Conservation (phyloP, 228 moss, liverwort and hornwort species). For the Sphagnum magellanicum region DNA sequence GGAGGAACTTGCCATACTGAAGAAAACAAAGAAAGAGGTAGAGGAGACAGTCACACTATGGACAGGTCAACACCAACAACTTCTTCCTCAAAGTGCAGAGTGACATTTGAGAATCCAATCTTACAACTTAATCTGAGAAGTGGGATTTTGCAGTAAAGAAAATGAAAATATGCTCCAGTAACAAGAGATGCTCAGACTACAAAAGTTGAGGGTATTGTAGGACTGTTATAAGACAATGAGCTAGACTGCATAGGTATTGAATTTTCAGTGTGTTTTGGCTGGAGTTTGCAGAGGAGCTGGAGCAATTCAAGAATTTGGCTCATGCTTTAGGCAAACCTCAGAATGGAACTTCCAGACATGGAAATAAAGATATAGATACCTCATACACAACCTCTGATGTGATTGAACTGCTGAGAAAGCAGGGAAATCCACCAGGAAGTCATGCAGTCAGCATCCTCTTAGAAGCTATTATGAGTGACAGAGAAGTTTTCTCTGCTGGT, state of each 20-base stretch:
- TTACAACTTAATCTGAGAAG: not conserved
- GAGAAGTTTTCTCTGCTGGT: constrained; percentile 25
- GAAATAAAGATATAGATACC: not conserved
- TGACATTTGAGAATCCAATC: not conserved
- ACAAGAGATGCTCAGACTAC: not conserved
- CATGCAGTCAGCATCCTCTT: constrained; percentile 38
- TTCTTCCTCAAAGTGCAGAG: not conserved
- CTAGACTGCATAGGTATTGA: not conserved
- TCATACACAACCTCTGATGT: constrained; percentile 21
- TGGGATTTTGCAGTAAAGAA: constrained; percentile 4
- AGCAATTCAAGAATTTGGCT: constrained; percentile 17
- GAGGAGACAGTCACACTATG: constrained; percentile 37
- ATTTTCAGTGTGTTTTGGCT: constrained; percentile 2
- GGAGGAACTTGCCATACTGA: constrained; percentile 36
- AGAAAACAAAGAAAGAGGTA: constrained; percentile 34
- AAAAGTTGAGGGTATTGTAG: not conserved
- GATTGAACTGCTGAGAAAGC: constrained; percentile 32
- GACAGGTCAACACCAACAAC: constrained; percentile 20
- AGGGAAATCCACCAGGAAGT: constrained; percentile 32
- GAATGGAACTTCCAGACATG: not conserved
- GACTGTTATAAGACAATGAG: not conserved
- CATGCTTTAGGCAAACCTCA: constrained; percentile 8
- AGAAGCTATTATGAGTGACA: constrained; percentile 39
- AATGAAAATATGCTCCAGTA: too few relatives aligned
- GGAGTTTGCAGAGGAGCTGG: constrained; percentile 30